Base-by-base conservation (phyloP, 2,329 filamentous ascomycete genomes). In the Neobulgaria alba region DNA sequence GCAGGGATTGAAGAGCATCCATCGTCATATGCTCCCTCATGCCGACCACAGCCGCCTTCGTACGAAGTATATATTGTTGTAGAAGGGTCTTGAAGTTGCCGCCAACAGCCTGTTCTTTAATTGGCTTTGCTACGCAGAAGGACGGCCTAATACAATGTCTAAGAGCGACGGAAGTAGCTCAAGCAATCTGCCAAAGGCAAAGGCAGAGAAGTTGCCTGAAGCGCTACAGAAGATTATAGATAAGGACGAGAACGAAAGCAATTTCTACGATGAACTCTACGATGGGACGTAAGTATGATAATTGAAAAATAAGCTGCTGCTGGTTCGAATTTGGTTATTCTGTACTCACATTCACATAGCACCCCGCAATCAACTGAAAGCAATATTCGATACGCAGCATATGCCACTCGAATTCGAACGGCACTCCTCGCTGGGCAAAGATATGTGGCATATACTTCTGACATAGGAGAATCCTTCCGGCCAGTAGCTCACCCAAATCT, bases 381-480 rank as follows among this genome's bases (percentile, higher is more conserved):
- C 53, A 82, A 79, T 53, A 68, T 94, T 57, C 84, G 92, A 57
- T 98, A 96, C 66, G 90, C 89, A 42, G 92, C 85, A 53, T 98
- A 98, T 65, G 86, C 87, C 35, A 79, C 81, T 45, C 81, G 92
- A 36, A 67, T 92, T 48, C 80, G 86, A 47, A 95, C 89, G 5
- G 85, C 96, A 51, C 78, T 98, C 57, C 69, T 89, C 53, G 87
- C 85, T 12, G 89, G 89, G 3, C 92, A 96, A 58, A 82, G 92
- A 57, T 98, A 98, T 58, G 88, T 98, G 36, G 92, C 92, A 42
- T 98, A 98, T 62, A 96, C 92, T 0, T 89, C 82, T 15, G 90
- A 96, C 57, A 90, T 98, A 49, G 92, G 92, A 60, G 92, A 98
- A 64, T 93, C 85, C 0, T 98, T 98, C 65, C 79, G 92, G 2